Conservation (phyloP, 1,284 basidiomycete genomes). For the Somion occarium region DNA sequence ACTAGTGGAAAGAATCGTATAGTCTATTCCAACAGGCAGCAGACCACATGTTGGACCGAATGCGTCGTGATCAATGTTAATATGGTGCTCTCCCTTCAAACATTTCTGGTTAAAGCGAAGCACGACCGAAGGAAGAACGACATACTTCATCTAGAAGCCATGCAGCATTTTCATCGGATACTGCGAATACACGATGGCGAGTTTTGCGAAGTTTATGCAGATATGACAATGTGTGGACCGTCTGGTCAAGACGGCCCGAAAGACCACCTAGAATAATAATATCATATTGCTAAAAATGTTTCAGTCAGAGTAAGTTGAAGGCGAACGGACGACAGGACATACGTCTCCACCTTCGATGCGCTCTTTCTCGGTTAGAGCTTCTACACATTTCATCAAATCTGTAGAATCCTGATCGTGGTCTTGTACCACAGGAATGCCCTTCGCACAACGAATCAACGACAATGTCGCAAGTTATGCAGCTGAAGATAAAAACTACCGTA, state of each 20-base stretch:
- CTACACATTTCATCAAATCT: conserved; percentile 91
- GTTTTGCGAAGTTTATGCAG: conserved; percentile 76
- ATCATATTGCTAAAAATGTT: conserved; percentile 41
- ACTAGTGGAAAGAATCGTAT: conserved; percentile 71
- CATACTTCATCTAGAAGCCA: conserved; percentile 81
- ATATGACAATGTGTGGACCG: conserved; percentile 84
- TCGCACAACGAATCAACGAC: too few species aligned
- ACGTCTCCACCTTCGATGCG: conserved; percentile 34
- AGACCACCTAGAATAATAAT: conserved; percentile 87
- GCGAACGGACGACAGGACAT: conserved; percentile 5
- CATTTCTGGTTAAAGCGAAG: conserved; percentile 2
- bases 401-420: conserved; percentile 83
- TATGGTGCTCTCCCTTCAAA: conserved; percentile 72
- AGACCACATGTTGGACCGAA: conserved; percentile 92
- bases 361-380: conserved; percentile 56
- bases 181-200: conserved; percentile 62
- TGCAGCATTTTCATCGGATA: conserved; percentile 85
- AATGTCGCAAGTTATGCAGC: too few species aligned
- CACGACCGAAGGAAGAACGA: not conserved
- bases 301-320: not conserved
- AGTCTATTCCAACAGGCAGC: conserved; percentile 81
- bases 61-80: conserved; percentile 66
- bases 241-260: conserved; percentile 91
- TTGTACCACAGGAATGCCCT: conserved; percentile 67
- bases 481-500: conserved; percentile 35